Evolutionary conservation across 495 filamentous ascomycete species (phyloP).

Genomic region (Podospora tetraspora): DNA sequence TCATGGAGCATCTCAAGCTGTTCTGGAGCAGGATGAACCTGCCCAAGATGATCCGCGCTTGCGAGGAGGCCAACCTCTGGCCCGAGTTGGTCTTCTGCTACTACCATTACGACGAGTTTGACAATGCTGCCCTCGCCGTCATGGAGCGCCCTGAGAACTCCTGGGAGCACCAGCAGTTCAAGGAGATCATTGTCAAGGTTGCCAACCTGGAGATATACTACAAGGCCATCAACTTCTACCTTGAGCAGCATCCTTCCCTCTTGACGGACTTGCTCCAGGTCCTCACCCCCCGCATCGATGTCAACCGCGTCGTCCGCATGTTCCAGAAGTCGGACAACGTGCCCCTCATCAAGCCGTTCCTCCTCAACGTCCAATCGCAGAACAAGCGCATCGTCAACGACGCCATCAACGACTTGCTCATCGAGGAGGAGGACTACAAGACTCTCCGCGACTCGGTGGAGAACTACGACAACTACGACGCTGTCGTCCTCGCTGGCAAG

Average conservation of each 20-base stretch:
- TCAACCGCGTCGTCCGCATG: constrained; percentile 96
- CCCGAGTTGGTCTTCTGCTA: constrained; percentile 98
- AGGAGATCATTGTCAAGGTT: constrained; percentile 97
- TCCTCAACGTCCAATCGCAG: constrained; percentile 91
- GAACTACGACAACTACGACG: constrained; percentile 98
- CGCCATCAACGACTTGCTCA: constrained; percentile 95
- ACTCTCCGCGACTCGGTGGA: constrained; percentile 94
- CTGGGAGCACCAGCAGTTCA: constrained; percentile 99
- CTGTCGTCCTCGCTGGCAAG: constrained; percentile 88
- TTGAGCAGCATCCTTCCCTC: constrained; percentile 91
- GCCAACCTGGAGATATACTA: constrained; percentile 99
- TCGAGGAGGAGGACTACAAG: constrained; percentile 99
- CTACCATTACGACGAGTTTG: constrained; percentile 98
- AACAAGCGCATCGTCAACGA: constrained; percentile 98
- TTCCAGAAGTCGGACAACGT: constrained; percentile 98
- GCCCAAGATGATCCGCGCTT: constrained; percentile 93
- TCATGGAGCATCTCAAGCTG: constrained; percentile 98
- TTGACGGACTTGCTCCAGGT: constrained; percentile 92
- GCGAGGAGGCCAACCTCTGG: constrained; percentile 95
- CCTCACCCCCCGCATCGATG: constrained; percentile 88
- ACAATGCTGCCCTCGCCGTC: constrained; percentile 97
- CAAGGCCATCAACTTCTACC: constrained; percentile 94
- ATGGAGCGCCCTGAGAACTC: constrained; percentile 98
- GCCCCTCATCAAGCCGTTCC: constrained; percentile 97
- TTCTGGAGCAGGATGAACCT: constrained; percentile 99